phyloP scores from a whole-genome alignment of 2,329 filamentous ascomycete species.

The Colletotrichum musicola region DNA sequence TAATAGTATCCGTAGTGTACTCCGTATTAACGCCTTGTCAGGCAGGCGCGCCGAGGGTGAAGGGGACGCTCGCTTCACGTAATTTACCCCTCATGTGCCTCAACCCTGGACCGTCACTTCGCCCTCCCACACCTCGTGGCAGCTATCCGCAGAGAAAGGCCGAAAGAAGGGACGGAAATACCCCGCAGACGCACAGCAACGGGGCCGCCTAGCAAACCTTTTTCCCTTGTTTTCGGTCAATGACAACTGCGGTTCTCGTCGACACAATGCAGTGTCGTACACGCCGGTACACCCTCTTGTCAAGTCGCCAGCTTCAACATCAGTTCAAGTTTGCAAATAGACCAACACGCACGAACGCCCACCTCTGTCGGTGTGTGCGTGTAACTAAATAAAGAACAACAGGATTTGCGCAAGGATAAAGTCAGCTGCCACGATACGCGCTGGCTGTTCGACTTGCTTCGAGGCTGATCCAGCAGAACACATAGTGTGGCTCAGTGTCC shows the following conservation, averaged over 20 bases:
- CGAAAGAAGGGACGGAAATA: constrained; percentile 33
- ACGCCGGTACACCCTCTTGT: background rate
- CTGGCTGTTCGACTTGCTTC: too few relatives aligned
- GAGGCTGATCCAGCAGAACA: too few relatives aligned
- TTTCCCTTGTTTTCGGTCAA: constrained; percentile 25
- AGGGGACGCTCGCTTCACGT: background rate
- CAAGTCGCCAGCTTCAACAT: background rate
- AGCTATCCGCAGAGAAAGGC: constrained; percentile 21
- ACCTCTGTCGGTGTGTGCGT: background rate
- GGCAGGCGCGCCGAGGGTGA: background rate
- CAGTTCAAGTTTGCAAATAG: too few relatives aligned
- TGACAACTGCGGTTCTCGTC: constrained; percentile 7
- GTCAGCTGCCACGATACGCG: constrained; percentile 1
- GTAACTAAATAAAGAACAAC: constrained; percentile 1
- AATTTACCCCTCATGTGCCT: constrained; percentile 16
- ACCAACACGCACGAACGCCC: too few relatives aligned
- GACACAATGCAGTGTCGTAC: constrained; percentile 7
- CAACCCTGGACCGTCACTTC: constrained; percentile 1
- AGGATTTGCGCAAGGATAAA: background rate
- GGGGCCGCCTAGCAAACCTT: constrained; percentile 23
- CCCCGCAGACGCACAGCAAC: constrained; percentile 30
- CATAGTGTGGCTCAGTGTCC: too few relatives aligned
- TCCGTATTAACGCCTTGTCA: background rate
- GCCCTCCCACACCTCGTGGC: constrained; percentile 19
- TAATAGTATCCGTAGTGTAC: background rate